Evolutionary conservation across 768 basidiomycete genomes (phyloP), one percentile per base, ranked within the genome.

Genomic region (Tylopilus vinaceipallidus): DNA sequence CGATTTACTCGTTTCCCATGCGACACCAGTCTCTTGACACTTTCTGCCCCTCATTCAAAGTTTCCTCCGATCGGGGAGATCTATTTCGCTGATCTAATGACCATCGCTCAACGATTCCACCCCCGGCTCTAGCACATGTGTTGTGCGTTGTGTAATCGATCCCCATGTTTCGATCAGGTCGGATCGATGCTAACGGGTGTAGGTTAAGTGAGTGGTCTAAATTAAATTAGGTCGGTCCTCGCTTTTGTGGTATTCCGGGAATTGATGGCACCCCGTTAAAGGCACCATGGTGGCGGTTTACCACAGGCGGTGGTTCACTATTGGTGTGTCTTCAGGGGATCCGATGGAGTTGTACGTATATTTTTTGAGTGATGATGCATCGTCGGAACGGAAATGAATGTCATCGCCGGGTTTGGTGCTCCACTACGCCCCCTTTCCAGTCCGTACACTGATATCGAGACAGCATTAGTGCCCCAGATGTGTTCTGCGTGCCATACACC

Each of bases 361-460:
- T 29, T 12, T 26, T 35, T 27, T 27, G 11, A 16, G 27, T 41
- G 24, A 40, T 41, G 24, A 40, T 44, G 45, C 38, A 26, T 53
- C 19, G 10, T 53, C 32, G 39, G 38, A 26, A 40, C 52, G 57
- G 52, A 54, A 47, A 58, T 54, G 56, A 54, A 58, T 3, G 1
- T 24, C 30, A 3, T 19, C n/a, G 11, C 17, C 20, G 6, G 6
- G 22, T 44, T 13, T 40, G 19, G 20, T 33, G 12, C 19, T 10
- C 17, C 34, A 27, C 17, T 13, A 27, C 30, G 24, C 20, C 27
- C 49, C 49, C 39, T 26, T 17, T 42, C 10, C 14, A 23, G 3
- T 20, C 24, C 12, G 7, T 10, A 20, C 1, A 32, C 42, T 42
- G 19, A 27, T 27, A 14, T 17, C 26, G 26, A 4, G 19, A 40